These are phyloP conservation scores for Cystoderma amianthinum DNA, from an alignment of 768 basidiomycete genomes.

Conservation along the genomic window DNA sequence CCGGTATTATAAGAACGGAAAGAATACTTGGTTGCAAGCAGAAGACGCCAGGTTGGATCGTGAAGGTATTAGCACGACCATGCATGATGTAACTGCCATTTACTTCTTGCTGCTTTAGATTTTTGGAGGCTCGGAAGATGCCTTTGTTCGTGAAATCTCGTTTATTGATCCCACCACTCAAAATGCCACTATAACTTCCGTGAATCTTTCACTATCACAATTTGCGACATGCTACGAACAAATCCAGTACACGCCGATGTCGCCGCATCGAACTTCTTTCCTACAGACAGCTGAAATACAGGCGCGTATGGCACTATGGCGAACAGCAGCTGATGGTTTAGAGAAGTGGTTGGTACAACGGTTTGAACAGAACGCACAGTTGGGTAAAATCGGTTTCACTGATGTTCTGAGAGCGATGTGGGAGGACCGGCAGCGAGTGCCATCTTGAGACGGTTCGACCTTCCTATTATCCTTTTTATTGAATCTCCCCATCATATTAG, in stretches of 20 bases:
- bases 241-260: constrained; percentile 79
- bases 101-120: too few species aligned
- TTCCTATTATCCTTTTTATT: neutral
- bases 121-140: constrained; percentile 90
- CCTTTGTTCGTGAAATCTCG: constrained; percentile 91
- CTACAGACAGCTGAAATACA: constrained; percentile 90
- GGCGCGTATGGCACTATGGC: constrained; percentile 74
- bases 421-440: constrained; percentile 58
- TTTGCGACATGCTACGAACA: constrained; percentile 89
- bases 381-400: constrained; percentile 86
- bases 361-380: constrained; percentile 87
- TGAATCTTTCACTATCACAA: constrained; percentile 93
- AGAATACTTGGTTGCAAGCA: constrained; percentile 88
- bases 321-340: constrained; percentile 72
- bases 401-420: constrained; percentile 77
- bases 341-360: constrained; percentile 84
- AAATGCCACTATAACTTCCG: constrained; percentile 79
- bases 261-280: constrained; percentile 61
- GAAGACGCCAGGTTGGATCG: constrained; percentile 86
- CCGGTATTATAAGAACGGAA: constrained; percentile 89
- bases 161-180: constrained; percentile 84
- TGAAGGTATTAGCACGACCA: too few species aligned
- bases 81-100: too few species aligned
- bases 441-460: constrained; percentile 8
- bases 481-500: neutral